Evolutionary conservation across 495 filamentous ascomycete species (phyloP).

Genomic region (Xylaria acuta): DNA sequence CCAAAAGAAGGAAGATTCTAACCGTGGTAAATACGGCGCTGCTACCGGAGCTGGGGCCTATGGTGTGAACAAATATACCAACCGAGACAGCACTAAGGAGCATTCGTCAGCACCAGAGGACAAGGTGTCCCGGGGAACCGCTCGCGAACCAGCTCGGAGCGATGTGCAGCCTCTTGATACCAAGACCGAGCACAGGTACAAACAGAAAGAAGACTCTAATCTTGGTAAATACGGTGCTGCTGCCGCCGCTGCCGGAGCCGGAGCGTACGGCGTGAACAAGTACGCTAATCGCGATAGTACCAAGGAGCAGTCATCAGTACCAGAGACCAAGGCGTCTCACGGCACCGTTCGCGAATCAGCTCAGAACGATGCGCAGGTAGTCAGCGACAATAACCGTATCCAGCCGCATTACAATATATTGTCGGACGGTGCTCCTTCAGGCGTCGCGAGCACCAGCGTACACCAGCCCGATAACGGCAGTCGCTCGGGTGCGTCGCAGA

Average conservation of each 20-base stretch:
- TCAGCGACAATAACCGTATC: not conserved
- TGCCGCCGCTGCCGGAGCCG: not conserved
- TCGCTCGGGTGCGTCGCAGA: not conserved
- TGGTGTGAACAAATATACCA: constrained; percentile 16
- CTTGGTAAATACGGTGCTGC: constrained; percentile 25
- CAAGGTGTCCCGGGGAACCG: constrained; percentile 1
- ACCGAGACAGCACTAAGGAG: constrained; percentile 4
- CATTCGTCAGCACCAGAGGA: constrained; percentile 2
- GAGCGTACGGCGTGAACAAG: not conserved
- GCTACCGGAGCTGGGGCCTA: constrained; percentile 24
- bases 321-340: not conserved
- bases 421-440: constrained; percentile 34
- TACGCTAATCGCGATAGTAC: not conserved
- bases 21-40: constrained; percentile 22
- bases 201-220: constrained; percentile 13
- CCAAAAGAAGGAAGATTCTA: constrained; percentile 14
- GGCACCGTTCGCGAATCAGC: not conserved
- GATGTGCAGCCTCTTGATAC: not conserved
- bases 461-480: constrained; percentile 5
- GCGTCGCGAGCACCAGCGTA: constrained; percentile 20
- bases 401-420: constrained; percentile 33
- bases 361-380: not conserved
- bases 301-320: not conserved
- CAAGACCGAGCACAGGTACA: not conserved
- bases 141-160: not conserved